Percentiles rank a stretch among this genome's conserved stretches.
These are phyloP conservation scores for Solanum hybrid DNA, from an alignment of 305 asterid species.

Conservation along the genomic window DNA sequence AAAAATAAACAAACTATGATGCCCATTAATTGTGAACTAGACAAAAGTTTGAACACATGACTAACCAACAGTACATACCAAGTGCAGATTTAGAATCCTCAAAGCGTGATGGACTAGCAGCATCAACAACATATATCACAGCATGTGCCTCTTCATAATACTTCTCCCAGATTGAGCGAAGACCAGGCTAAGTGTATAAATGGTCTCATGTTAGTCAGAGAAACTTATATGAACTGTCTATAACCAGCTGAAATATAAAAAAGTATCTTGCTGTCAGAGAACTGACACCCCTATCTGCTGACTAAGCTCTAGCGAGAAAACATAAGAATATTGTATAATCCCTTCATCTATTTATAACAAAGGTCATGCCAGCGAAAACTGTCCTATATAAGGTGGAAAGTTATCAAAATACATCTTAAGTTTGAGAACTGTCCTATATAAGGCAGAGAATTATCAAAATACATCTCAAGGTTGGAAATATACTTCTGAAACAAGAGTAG, in stretches of 20 bases:
- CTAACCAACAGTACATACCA: slow-evolving; percentile 35
- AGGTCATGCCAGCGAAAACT: not conserved
- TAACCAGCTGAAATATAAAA: not conserved
- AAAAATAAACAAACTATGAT: not conserved
- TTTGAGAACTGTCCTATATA: not conserved
- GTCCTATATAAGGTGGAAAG: not conserved
- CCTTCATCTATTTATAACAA: not conserved
- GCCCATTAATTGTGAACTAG: not conserved
- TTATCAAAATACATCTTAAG: not conserved
- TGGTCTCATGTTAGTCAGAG: not conserved
- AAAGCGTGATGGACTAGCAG: slow-evolving; percentile 88
- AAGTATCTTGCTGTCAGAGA: not conserved
- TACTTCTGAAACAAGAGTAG: not conserved
- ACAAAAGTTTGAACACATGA: not conserved
- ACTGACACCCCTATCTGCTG: not conserved
- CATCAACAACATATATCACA: slow-evolving; percentile 72
- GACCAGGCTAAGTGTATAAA: slow-evolving; percentile 53
- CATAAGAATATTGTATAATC: not conserved
- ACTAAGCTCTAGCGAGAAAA: not conserved
- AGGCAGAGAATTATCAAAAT: not conserved
- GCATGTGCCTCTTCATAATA: slow-evolving; percentile 96
- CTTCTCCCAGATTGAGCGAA: slow-evolving; percentile 94
- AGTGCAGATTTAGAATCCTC: slow-evolving; percentile 96
- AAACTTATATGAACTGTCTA: not conserved
- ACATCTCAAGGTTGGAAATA: not conserved